Evolutionary conservation across 257 asterid genomes (phyloP).

Genomic region (Scutellaria minor): DNA sequence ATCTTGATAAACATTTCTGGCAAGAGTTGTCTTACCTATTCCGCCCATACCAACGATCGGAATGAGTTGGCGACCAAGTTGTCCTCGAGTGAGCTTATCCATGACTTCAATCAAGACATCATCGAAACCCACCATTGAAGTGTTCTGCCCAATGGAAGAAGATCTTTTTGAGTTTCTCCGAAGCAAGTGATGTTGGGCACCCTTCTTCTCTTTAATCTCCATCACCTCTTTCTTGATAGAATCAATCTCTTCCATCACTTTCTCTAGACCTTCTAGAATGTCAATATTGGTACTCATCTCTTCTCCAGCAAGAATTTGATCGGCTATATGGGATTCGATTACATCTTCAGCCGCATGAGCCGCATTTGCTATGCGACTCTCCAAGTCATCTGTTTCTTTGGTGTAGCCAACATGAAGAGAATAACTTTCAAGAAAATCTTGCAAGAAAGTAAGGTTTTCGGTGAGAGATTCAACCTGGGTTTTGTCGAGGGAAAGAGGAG

Average conservation of each 20-base stretch:
- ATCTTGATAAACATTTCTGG: background rate
- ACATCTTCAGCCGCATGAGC: slow-evolving; percentile 9
- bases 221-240: slow-evolving; percentile 6
- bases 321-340: background rate
- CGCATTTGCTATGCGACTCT: slow-evolving; percentile 21
- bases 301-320: background rate
- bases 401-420: background rate
- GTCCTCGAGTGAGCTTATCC: background rate
- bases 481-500: background rate
- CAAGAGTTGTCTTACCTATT: slow-evolving; percentile 20
- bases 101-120: background rate
- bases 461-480: slow-evolving; percentile 17
- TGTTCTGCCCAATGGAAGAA: background rate
- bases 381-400: slow-evolving; percentile 5
- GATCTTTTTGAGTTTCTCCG: background rate
- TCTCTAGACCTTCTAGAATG: background rate
- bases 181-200: background rate
- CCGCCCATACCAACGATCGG: slow-evolving; percentile 14
- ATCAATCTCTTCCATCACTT: background rate
- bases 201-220: background rate
- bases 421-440: background rate
- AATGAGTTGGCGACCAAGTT: background rate
- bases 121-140: background rate
- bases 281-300: no score
- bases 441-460: background rate